Evolutionary conservation across 768 basidiomycete genomes (phyloP).

Genomic region (Boletus subparvulus): DNA sequence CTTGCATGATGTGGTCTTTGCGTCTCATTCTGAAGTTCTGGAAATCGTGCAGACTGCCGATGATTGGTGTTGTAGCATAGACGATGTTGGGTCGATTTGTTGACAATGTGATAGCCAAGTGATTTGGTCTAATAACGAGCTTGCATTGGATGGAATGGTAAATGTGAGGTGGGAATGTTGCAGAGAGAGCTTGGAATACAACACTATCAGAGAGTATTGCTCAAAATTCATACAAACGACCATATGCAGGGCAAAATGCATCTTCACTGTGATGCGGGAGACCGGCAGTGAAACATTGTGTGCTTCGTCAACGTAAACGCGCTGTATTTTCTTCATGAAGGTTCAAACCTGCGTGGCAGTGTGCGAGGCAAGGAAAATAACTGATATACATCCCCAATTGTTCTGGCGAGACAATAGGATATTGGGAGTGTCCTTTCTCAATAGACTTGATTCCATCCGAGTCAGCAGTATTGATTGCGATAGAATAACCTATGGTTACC

Average conservation of each 20-base stretch:
- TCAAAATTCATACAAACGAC: not conserved
- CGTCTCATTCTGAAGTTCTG: too few relatives aligned
- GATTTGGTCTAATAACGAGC: too few relatives aligned
- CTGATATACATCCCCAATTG: constrained; percentile 1
- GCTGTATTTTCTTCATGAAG: not conserved
- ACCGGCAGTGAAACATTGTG: constrained; percentile 3
- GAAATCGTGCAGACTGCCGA: too few relatives aligned
- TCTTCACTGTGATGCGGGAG: not conserved
- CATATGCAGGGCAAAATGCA: constrained; percentile 1
- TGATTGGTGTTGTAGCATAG: too few relatives aligned
- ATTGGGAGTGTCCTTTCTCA: not conserved
- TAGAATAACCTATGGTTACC: too few relatives aligned
- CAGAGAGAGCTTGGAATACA: too few relatives aligned
- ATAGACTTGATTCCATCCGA: not conserved
- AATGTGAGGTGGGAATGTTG: too few relatives aligned
- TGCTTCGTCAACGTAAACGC: constrained; percentile 4
- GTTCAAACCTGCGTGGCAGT: not conserved
- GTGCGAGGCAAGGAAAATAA: not conserved
- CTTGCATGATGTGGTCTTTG: too few relatives aligned
- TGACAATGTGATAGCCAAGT: too few relatives aligned
- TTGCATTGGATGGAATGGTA: too few relatives aligned
- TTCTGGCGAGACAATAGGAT: constrained; percentile 6
- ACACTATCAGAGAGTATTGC: too few relatives aligned
- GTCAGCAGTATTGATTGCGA: not conserved
- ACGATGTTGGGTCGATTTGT: too few relatives aligned